Evolutionary conservation across 257 asterid species (phyloP).

Genomic region (Solanum sejunctum): DNA sequence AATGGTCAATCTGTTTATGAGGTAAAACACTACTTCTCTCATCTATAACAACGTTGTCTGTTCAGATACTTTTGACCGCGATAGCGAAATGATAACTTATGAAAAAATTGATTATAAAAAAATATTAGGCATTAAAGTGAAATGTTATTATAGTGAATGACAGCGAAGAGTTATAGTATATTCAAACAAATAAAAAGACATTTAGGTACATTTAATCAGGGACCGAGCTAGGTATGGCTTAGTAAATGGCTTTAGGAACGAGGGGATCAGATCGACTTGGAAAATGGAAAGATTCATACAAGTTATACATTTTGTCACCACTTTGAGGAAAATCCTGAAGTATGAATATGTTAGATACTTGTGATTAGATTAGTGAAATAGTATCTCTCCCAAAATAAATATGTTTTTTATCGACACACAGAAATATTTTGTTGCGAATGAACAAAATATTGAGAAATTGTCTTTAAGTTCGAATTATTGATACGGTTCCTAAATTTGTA

Average conservation of each 20-base stretch:
- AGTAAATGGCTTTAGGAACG: no score
- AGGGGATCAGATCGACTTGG: no score
- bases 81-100: neutral
- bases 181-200: neutral
- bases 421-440: no score
- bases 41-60: neutral
- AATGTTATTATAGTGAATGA: neutral
- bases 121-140: neutral
- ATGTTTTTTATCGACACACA: no score
- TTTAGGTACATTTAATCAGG: neutral
- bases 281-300: no score
- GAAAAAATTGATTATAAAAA: neutral
- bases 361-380: no score
- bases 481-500: neutral
- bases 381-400: no score
- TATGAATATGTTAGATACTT: no score
- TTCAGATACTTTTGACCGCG: neutral
- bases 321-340: no score
- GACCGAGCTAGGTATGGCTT: neutral
- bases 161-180: neutral
- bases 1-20: slow-evolving; percentile 66
- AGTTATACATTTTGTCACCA: no score
- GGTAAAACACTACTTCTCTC: slow-evolving; percentile 15
- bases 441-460: no score
- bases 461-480: no score